These are phyloP conservation scores for Ajuga reptans DNA, from an alignment of 305 asterid genomes.

Conservation along the genomic window DNA sequence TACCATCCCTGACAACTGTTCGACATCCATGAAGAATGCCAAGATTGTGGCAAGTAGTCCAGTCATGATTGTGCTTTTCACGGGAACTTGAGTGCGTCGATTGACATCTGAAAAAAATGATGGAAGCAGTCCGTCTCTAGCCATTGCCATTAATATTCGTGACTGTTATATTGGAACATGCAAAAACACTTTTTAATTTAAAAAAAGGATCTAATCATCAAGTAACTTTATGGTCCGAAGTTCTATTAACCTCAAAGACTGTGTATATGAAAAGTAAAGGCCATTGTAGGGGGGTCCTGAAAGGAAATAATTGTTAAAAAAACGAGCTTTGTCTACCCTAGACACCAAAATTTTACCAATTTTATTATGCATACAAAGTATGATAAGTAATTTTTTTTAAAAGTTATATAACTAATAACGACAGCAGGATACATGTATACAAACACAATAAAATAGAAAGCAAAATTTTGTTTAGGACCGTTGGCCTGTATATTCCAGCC, in stretches of 20 bases:
- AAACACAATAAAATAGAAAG: no score
- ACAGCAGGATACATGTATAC: no score
- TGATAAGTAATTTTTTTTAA: no score
- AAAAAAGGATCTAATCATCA: neutral
- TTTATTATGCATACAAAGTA: no score
- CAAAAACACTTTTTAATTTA: neutral
- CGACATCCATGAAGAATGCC: slow-evolving; percentile 88
- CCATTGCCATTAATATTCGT: slow-evolving; percentile 93
- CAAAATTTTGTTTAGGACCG: no score
- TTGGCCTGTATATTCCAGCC: no score
- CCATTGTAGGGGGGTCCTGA: neutral
- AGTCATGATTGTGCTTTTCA: slow-evolving; percentile 72
- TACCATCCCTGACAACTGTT: slow-evolving; percentile 93
- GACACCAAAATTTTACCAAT: no score
- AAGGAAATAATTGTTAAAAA: neutral
- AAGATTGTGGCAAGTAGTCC: slow-evolving; percentile 62
- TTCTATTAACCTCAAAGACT: neutral
- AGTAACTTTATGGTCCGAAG: neutral
- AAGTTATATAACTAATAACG: no score
- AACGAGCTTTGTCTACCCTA: neutral
- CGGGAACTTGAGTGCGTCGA: slow-evolving; percentile 63
- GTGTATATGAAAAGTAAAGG: neutral
- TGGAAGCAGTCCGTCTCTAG: slow-evolving; percentile 91
- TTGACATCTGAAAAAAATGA: slow-evolving; percentile 73
- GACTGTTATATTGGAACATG: slow-evolving; percentile 43